Base-by-base conservation (phyloP, 2,329 filamentous ascomycete species). In the Venturia asperata region DNA sequence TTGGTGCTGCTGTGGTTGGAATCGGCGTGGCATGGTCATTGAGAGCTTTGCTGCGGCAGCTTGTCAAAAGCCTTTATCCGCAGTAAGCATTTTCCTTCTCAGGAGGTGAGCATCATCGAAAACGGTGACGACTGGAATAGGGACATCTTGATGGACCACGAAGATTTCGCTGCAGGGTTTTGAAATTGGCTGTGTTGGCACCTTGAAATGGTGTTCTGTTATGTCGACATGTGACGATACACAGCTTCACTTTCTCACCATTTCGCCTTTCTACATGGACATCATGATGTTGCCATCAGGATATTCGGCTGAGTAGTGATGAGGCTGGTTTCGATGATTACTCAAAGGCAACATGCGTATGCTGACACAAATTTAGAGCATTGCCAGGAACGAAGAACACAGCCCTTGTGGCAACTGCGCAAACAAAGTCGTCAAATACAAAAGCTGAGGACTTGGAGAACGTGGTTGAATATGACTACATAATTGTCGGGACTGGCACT, bases 401-500 rank as follows among this genome's bases (percentile, higher is more conserved):
- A n/a, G 61, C 61, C 13, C 27, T 52, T 17, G 13, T 63, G 17
- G 61, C 61, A 4, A 34, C 61, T 30, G 61, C 34, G n/a, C 61
- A 52, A 19, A 30, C 45, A 6, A 63, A 63, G 24, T 4, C 61
- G 7, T 27, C 61, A 1, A 27, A 24, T 10, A 1, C 41, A 52
- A 41, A 21, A 43, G 45, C 42, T 10, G 24, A 63, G 30, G 61
- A 63, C 24, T 42, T 63, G 9, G 61, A 63, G 34, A 39, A 63
- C 21, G 63, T 65, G 56, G 49, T 34, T 13, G 41, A 55, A 41
- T 66, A 66, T 61, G 65, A 66, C 34, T 66, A 45, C 45, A 66
- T 66, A 15, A 58, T 66, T 5, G 49, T 66, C 17, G 65, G 65
- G 1, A 65, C 58, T 3, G 66, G 72, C 5, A 70, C 71, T 13